These are phyloP conservation scores for Cystoisospora suis DNA, from an alignment of 169 alveolate species.

Conservation along the genomic window DNA sequence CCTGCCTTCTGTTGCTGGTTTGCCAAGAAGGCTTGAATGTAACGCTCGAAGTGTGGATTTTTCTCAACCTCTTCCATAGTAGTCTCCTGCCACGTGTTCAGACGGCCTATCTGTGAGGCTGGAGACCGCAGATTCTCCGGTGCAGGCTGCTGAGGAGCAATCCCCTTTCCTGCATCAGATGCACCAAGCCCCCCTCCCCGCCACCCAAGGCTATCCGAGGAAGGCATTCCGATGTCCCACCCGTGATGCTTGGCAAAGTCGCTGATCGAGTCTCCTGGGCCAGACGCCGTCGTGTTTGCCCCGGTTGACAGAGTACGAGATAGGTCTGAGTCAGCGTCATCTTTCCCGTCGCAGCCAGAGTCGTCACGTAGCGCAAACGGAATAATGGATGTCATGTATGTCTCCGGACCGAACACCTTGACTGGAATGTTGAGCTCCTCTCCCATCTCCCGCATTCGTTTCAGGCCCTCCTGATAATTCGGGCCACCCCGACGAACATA, in stretches of 20 bases:
- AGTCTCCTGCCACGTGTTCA: slow-evolving; percentile 46
- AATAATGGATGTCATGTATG: slow-evolving; percentile 71
- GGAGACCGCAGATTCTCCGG: background rate
- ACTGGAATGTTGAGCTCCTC: slow-evolving; percentile 61
- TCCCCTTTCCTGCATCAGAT: background rate
- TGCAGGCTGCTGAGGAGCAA: background rate
- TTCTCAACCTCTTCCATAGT: slow-evolving; percentile 43
- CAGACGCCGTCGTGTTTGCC: no score
- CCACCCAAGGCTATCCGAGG: background rate
- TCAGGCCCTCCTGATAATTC: slow-evolving; percentile 70
- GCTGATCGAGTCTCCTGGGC: background rate
- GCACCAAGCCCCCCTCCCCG: background rate
- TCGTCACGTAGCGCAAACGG: slow-evolving; percentile 40
- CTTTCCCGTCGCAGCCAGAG: background rate
- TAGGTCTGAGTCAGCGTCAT: background rate
- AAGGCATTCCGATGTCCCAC: background rate
- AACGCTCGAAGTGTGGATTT: slow-evolving; percentile 37
- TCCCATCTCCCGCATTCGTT: slow-evolving; percentile 65
- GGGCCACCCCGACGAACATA: slow-evolving; percentile 73
- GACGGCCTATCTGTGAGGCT: background rate
- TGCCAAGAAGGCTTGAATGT: slow-evolving; percentile 16
- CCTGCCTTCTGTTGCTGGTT: background rate
- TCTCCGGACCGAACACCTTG: slow-evolving; percentile 75
- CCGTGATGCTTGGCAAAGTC: background rate
- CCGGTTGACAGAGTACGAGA: no score